phyloP scores from a whole-genome alignment of 2,329 filamentous ascomycete species.

The Talaromyces rugulosus region DNA sequence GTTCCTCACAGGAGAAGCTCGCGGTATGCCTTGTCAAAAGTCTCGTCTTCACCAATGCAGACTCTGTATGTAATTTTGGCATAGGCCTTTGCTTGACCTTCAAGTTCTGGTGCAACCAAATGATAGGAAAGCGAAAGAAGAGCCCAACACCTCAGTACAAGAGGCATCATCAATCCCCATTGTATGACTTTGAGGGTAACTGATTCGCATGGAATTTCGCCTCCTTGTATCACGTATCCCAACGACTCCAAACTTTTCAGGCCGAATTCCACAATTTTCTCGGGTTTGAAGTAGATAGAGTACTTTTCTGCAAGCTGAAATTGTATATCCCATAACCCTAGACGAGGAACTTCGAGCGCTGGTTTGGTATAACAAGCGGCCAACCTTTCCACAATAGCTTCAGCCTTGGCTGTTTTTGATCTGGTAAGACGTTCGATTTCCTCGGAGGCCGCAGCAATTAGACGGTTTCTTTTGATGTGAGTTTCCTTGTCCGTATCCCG shows the following conservation, averaged over 20 bases:
- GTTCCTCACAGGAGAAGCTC: background rate
- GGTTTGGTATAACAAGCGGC: background rate
- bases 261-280: background rate
- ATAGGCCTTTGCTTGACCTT: background rate
- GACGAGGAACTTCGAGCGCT: background rate
- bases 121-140: background rate
- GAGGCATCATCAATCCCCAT: background rate
- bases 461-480: background rate
- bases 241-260: background rate
- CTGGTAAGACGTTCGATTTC: background rate
- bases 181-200: background rate
- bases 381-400: background rate
- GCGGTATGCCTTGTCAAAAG: background rate
- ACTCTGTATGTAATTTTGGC: background rate
- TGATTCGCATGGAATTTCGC: background rate
- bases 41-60: background rate
- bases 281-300: background rate
- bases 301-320: background rate
- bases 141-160: background rate
- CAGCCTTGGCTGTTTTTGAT: background rate
- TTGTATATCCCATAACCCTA: background rate
- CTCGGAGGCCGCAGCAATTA: background rate
- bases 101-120: background rate
- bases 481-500: background rate
- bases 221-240: background rate